Conservation (phyloP, 2,329 filamentous ascomycete genomes). For the Metarhizium sp. region DNA sequence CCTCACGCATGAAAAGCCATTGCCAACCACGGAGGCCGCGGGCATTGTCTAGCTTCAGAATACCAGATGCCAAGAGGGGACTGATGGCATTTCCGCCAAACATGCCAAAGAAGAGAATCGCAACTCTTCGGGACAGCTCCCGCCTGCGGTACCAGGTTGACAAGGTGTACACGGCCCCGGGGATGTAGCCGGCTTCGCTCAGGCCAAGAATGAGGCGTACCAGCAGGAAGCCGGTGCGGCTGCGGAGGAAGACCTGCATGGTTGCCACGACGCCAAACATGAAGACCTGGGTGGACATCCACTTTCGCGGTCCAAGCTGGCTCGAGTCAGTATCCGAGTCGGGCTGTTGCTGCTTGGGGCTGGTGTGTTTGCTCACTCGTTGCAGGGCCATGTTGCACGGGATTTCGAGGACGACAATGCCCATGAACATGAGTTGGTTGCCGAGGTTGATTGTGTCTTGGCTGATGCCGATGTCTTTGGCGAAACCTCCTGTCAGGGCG, state of each 20-base stretch:
- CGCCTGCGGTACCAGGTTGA: slow-evolving; percentile 60
- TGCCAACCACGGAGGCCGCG: slow-evolving; percentile 55
- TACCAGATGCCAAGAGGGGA: slow-evolving; percentile 54
- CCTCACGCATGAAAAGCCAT: slow-evolving; percentile 16
- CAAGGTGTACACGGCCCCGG: slow-evolving; percentile 46
- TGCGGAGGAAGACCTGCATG: slow-evolving; percentile 30
- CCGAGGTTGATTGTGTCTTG: slow-evolving; percentile 41
- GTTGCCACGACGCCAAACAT: slow-evolving; percentile 37
- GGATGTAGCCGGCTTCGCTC: slow-evolving; percentile 32
- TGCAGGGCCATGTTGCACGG: slow-evolving; percentile 38
- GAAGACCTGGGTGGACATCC: slow-evolving; percentile 39
- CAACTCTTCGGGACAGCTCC: slow-evolving; percentile 55
- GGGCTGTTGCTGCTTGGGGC: background rate
- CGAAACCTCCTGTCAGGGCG: slow-evolving; percentile 38
- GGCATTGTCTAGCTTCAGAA: slow-evolving; percentile 49
- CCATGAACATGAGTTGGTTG: slow-evolving; percentile 43
- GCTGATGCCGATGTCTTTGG: slow-evolving; percentile 28
- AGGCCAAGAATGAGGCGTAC: slow-evolving; percentile 21
- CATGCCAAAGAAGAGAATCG: slow-evolving; percentile 57
- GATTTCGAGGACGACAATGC: slow-evolving; percentile 40
- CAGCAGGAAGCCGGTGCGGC: slow-evolving; percentile 33
- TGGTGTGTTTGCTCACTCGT: slow-evolving; percentile 9
- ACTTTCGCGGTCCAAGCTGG: slow-evolving; percentile 34
- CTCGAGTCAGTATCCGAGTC: background rate
- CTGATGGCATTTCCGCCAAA: slow-evolving; percentile 65